Base-by-base conservation (phyloP, 2,329 filamentous ascomycete species). In the Mariannaea elegans region DNA sequence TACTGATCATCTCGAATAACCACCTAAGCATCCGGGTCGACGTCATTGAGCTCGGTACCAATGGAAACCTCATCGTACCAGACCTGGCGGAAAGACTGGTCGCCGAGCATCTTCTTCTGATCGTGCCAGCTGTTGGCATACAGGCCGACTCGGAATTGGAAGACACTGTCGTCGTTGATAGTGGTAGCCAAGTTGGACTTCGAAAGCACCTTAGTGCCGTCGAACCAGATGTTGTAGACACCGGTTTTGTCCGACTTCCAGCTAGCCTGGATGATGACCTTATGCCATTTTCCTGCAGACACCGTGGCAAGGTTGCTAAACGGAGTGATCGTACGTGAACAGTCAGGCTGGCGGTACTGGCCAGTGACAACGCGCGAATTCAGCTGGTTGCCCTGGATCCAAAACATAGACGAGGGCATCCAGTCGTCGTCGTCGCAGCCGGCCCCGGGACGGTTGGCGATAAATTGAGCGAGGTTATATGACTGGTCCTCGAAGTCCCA, bases 121-220 rank as follows among this genome's bases (percentile, higher is more conserved):
- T 83, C 81, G 57, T 81, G 71, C 81, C 81, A 84, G 10, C 76
- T 75, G 65, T 83, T 84, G 1, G 81, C 81, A 68, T 84, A 84
- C 29, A 83, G 68, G 0, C 82, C 81, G 12, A 82, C 77, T 6
- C 76, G 70, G 69, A 82, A 83, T 67, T 80, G 73, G 64, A 83
- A 83, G 4, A 68, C 61, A 31, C 73, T 72, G 21, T 76, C 73
- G 58, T 83, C 81, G 13, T 75, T 71, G 19, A 83, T 72, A 2
- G 78, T 84, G 3, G 82, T 84, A n/a, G 73, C 62, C 4, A 81
- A 67, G 46, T 76, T 71, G 27, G 63, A 71, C 55, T 71, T 56
- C 56, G 82, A 76, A n/a, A 78, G 54, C 27, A 82, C 79, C 68
- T 80, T 79, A 16, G 64, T 65, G 1, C 79, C 81, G 63, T 84